Percentiles rank a stretch among this genome's conserved stretches.
These are phyloP conservation scores for Leccinum subspadiceum DNA, from an alignment of 1,284 basidiomycete genomes.

Conservation along the genomic window DNA sequence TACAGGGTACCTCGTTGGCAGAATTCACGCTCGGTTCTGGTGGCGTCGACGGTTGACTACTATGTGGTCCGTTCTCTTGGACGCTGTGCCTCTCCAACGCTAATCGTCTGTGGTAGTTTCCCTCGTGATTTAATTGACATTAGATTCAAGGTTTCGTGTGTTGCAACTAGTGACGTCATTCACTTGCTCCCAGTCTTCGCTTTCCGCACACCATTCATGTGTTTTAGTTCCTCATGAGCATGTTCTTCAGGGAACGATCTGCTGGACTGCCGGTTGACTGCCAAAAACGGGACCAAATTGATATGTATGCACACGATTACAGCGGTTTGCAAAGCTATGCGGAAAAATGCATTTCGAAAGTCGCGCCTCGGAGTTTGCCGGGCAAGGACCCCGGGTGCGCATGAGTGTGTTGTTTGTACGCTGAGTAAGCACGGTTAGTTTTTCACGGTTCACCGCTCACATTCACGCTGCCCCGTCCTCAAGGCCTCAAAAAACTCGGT, in stretches of 20 bases:
- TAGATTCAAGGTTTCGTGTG: background rate
- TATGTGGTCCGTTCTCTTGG: slow-evolving; percentile 22
- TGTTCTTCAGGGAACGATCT: background rate
- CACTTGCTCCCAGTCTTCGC: background rate
- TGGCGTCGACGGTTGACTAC: slow-evolving; percentile 18
- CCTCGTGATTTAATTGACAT: slow-evolving; percentile 25
- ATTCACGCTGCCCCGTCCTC: too few species aligned
- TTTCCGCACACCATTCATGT: background rate
- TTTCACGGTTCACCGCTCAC: too few species aligned
- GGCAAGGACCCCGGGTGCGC: too few species aligned
- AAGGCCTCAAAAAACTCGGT: too few species aligned
- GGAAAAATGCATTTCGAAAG: too few species aligned
- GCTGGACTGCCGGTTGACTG: background rate
- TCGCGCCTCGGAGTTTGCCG: slow-evolving; percentile 12
- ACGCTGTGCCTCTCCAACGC: background rate
- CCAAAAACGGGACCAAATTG: background rate
- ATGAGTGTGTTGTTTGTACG: too few species aligned
- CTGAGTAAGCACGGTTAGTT: too few species aligned
- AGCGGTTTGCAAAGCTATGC: too few species aligned
- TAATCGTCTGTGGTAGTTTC: background rate
- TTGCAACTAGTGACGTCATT: background rate
- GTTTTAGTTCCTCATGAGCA: background rate
- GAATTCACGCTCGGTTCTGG: slow-evolving; percentile 48
- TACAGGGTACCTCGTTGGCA: slow-evolving; percentile 52
- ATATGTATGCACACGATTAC: background rate